Evolutionary conservation across 1,139 yeast genomes (phyloP).

Genomic region (Suhomyces taliae): DNA sequence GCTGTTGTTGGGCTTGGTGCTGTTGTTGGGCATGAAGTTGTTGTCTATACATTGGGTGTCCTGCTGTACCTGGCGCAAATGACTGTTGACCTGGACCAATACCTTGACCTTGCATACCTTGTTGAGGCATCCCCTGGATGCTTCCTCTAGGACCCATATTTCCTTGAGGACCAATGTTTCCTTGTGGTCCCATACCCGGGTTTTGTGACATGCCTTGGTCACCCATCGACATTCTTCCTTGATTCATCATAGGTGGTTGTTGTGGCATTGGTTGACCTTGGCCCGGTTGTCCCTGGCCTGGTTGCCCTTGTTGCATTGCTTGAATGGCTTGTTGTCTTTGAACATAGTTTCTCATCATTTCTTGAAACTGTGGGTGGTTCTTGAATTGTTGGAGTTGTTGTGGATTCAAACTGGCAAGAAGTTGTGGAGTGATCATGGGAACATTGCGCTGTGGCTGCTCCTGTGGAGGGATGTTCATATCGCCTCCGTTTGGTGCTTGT

Average conservation of each 20-base stretch:
- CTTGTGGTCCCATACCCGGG: neutral
- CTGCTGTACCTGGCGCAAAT: constrained; percentile 4
- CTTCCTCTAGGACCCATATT: neutral
- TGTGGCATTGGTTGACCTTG: constrained; percentile 3
- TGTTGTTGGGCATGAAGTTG: constrained; percentile 17
- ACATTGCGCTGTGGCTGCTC: constrained; percentile 12
- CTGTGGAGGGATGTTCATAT: constrained; percentile 8
- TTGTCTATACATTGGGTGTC: constrained; percentile 7
- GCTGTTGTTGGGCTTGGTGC: constrained; percentile 15
- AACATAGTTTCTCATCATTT: constrained; percentile 36
- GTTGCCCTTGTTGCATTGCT: constrained; percentile 27
- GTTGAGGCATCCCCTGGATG: constrained; percentile 3
- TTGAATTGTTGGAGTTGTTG: constrained; percentile 51
- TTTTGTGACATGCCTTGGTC: neutral
- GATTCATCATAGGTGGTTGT: neutral
- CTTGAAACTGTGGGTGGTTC: constrained; percentile 48
- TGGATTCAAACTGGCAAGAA: constrained; percentile 42
- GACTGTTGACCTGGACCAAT: neutral
- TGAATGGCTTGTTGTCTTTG: constrained; percentile 40
- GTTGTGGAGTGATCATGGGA: constrained; percentile 41
- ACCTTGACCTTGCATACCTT: neutral
- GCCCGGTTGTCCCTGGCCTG: constrained; percentile 19
- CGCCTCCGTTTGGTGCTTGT: constrained; percentile 5
- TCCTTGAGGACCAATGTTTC: constrained; percentile 1
- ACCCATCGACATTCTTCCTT: neutral